Conservation (phyloP, 1,284 basidiomycete species). For the Melampsora americana region DNA sequence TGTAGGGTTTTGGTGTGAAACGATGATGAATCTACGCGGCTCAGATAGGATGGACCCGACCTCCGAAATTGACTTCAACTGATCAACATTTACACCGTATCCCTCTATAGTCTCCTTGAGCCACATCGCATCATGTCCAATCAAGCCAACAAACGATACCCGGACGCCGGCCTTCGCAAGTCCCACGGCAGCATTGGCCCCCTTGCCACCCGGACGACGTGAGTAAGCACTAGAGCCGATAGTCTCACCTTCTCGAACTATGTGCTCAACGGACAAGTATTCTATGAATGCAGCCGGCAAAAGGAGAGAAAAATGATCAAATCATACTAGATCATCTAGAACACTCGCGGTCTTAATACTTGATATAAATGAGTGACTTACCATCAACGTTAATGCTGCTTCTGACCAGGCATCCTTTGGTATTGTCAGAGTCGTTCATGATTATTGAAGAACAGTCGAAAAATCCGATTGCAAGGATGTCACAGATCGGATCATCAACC, state of each 20-base stretch:
- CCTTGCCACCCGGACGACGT: constrained; percentile 25
- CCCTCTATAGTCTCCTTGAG: constrained; percentile 9
- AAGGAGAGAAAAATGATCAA: not conserved
- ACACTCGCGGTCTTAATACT: not conserved
- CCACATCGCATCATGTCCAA: constrained; percentile 15
- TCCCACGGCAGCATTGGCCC: constrained; percentile 31
- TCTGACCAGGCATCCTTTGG: constrained; percentile 24
- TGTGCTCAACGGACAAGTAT: constrained; percentile 30
- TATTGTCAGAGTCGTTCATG: not conserved
- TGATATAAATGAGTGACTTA: not conserved
- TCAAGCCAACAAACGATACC: constrained; percentile 20
- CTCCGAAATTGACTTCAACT: constrained; percentile 5
- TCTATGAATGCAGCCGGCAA: constrained; percentile 3
- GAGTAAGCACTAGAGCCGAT: constrained; percentile 3
- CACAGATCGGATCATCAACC: too few species aligned
- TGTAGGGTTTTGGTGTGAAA: not conserved
- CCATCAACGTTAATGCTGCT: constrained; percentile 39
- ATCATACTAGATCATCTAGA: not conserved
- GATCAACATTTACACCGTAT: constrained; percentile 19
- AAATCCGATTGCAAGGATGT: not conserved
- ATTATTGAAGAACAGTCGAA: not conserved
- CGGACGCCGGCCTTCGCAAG: constrained; percentile 9
- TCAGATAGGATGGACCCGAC: constrained; percentile 3
- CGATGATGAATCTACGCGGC: too few species aligned
- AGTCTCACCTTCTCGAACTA: constrained; percentile 23